Percentiles rank a stretch among this genome's conserved stretches.
Evolutionary conservation across 1,139 yeast species (phyloP).

Genomic region (Yamadazyma friedrichii): DNA sequence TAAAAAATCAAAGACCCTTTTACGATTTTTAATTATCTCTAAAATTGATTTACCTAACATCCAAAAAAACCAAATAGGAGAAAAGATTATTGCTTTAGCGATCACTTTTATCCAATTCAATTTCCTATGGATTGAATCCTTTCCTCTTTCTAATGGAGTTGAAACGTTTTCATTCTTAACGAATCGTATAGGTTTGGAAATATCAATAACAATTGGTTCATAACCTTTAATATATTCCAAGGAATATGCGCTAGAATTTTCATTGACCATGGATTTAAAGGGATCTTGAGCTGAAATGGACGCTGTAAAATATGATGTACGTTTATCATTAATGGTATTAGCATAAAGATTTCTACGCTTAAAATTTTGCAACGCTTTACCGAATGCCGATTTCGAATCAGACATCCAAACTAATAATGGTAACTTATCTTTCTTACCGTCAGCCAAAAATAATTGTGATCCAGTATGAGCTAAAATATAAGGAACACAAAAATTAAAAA

Average conservation of each 20-base stretch:
- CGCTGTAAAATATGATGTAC: conserved; percentile 82
- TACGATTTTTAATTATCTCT: conserved; percentile 36
- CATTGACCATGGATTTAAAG: conserved; percentile 42
- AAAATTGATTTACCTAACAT: conserved; percentile 44
- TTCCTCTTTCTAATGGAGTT: conserved; percentile 11
- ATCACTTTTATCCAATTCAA: conserved; percentile 48
- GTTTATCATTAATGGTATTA: conserved; percentile 72
- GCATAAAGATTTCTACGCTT: conserved; percentile 60
- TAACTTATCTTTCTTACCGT: conserved; percentile 23
- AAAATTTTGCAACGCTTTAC: conserved; percentile 53
- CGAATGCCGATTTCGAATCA: conserved; percentile 58
- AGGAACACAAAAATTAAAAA: conserved; percentile 64
- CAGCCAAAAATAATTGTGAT: conserved; percentile 66
- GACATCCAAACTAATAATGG: conserved; percentile 71
- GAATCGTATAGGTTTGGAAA: conserved; percentile 28
- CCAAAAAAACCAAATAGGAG: conserved; percentile 56
- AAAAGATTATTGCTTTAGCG: conserved; percentile 38
- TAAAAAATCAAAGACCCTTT: conserved; percentile 31
- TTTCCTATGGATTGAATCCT: conserved; percentile 24
- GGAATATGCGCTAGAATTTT: conserved; percentile 35
- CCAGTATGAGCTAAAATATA: conserved; percentile 68
- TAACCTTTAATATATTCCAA: conserved; percentile 51
- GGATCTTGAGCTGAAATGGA: conserved; percentile 69
- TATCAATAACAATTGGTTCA: conserved; percentile 54
- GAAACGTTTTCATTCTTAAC: conserved; percentile 6